Percentiles rank a stretch among this genome's conserved stretches.
These are phyloP conservation scores for Coelastrella sp. DNA, from an alignment of 139 green algal species.

Conservation along the genomic window DNA sequence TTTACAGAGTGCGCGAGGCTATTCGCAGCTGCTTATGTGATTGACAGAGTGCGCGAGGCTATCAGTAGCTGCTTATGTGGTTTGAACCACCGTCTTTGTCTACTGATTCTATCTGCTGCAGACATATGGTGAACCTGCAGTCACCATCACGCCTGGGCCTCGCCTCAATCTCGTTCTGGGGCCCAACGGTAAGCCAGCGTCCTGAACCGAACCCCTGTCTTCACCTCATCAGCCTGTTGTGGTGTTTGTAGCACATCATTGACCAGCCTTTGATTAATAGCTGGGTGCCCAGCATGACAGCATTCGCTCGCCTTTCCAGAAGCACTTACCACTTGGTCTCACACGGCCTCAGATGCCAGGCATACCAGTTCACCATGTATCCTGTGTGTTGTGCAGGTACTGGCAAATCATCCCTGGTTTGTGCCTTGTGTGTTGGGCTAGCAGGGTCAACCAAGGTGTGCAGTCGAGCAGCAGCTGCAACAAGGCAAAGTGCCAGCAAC, in stretches of 20 bases:
- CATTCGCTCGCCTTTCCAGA: too few relatives aligned
- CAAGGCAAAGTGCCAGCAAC: neutral
- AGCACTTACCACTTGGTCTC: too few relatives aligned
- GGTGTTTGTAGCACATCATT: neutral
- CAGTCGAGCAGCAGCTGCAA: neutral
- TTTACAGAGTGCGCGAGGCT: too few relatives aligned
- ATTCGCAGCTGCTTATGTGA: too few relatives aligned
- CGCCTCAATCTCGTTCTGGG: constrained; percentile 95
- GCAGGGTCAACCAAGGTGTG: constrained; percentile 69
- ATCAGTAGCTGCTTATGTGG: neutral
- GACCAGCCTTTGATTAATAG: too few relatives aligned
- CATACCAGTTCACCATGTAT: neutral
- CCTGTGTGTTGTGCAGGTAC: constrained; percentile 67
- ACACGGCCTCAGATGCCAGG: too few relatives aligned
- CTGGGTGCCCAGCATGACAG: too few relatives aligned
- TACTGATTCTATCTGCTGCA: constrained; percentile 48
- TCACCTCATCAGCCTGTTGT: neutral
- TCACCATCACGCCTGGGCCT: constrained; percentile 75
- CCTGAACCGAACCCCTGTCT: neutral
- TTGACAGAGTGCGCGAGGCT: too few relatives aligned
- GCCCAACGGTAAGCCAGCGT: constrained; percentile 83
- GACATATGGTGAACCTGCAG: constrained; percentile 77
- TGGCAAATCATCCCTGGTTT: constrained; percentile 95
- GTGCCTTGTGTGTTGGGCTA: constrained; percentile 91
- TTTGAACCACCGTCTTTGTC: too few relatives aligned